These are phyloP conservation scores for Effrenium voratum DNA, from an alignment of 73 alveolate species.

Conservation along the genomic window DNA sequence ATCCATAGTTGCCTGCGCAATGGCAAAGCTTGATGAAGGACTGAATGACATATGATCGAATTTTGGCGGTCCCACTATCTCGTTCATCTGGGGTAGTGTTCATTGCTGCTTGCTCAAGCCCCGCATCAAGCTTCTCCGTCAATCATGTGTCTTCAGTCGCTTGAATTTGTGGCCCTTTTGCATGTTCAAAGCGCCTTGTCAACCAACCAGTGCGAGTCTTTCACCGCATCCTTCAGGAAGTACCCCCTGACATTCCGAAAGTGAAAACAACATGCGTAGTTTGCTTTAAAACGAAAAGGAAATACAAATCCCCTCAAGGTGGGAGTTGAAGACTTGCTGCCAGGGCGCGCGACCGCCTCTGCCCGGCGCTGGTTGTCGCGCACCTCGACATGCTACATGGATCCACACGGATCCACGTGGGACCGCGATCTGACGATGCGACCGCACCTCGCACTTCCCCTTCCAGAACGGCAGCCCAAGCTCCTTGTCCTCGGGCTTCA, in stretches of 20 bases:
- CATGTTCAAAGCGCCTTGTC: conserved; percentile 54
- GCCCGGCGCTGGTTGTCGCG: conserved; percentile 67
- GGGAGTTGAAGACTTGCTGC: no score
- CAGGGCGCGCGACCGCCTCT: conserved; percentile 72
- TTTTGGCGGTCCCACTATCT: no score
- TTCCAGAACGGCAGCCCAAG: conserved; percentile 70
- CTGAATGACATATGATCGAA: no score
- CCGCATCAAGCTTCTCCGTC: no score
- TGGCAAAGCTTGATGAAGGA: neutral
- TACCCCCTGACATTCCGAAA: conserved; percentile 16
- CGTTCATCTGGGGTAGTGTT: no score
- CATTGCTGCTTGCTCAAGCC: no score
- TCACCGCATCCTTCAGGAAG: conserved; percentile 64
- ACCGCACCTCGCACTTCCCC: conserved; percentile 49
- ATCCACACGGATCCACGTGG: neutral
- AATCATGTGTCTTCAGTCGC: no score
- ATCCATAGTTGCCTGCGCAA: conserved; percentile 70
- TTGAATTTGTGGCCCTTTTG: no score
- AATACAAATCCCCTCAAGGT: no score
- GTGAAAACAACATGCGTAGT: no score
- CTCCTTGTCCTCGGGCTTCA: conserved; percentile 87
- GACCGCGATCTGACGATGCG: neutral
- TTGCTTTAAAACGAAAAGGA: no score
- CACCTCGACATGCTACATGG: neutral
- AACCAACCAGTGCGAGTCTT: conserved; percentile 73